Evolutionary conservation across 2,329 filamentous ascomycete species (phyloP).

Genomic region (Paraphoma chrysanthemicola): DNA sequence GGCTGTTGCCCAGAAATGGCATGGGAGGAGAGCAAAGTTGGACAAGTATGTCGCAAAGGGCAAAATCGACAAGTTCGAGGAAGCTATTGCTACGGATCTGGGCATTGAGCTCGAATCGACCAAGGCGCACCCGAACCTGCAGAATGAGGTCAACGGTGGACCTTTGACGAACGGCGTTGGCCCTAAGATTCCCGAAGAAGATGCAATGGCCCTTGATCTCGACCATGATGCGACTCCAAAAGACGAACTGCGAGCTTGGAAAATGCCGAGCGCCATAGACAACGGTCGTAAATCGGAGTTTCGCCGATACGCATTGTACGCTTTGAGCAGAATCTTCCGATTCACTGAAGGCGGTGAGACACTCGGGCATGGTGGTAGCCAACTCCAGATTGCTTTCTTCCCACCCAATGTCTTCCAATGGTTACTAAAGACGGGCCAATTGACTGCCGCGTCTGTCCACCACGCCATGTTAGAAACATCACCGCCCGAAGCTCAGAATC

Average conservation of each 20-base stretch:
- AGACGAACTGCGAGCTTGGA: slow-evolving; percentile 57
- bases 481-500: slow-evolving; percentile 51
- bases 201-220: slow-evolving; percentile 22
- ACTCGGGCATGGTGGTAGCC: slow-evolving; percentile 13
- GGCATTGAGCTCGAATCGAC: slow-evolving; percentile 41
- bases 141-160: slow-evolving; percentile 28
- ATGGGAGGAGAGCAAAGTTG: slow-evolving; percentile 40
- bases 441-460: slow-evolving; percentile 54
- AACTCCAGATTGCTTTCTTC: slow-evolving; percentile 53
- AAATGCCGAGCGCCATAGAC: slow-evolving; percentile 37
- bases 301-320: slow-evolving; percentile 68
- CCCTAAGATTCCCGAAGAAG: slow-evolving; percentile 23
- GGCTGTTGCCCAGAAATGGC: slow-evolving; percentile 26
- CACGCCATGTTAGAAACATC: slow-evolving; percentile 44
- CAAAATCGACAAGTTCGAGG: slow-evolving; percentile 52
- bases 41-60: slow-evolving; percentile 46
- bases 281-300: slow-evolving; percentile 64
- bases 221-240: slow-evolving; percentile 23
- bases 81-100: slow-evolving; percentile 46
- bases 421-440: slow-evolving; percentile 63
- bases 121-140: slow-evolving; percentile 15
- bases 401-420: slow-evolving; percentile 64
- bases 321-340: slow-evolving; percentile 58
- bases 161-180: slow-evolving; percentile 30
- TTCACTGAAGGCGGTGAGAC: slow-evolving; percentile 20